Conservation (phyloP, 2,329 filamentous ascomycete species). For the Neofusicoccum parvum region DNA sequence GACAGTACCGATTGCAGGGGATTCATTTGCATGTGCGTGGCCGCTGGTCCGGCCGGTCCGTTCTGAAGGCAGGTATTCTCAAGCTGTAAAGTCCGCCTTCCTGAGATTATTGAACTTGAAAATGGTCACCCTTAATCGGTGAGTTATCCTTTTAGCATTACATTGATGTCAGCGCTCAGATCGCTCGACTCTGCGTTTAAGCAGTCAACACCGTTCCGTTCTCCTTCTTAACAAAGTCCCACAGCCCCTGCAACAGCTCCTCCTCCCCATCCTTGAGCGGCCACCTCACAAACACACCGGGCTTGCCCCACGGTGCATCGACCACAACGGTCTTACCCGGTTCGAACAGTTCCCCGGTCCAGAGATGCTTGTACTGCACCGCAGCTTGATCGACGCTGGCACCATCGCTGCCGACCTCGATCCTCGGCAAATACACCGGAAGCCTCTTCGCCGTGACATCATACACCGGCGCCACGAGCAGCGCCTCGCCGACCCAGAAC, state of each 20-base stretch:
- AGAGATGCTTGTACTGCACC: constrained; percentile 29
- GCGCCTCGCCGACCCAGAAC: constrained; percentile 31
- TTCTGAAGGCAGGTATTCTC: neutral
- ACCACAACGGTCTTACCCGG: constrained; percentile 29
- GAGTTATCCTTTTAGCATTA: no score
- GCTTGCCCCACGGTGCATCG: constrained; percentile 31
- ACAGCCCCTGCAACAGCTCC: constrained; percentile 28
- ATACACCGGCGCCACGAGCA: constrained; percentile 34
- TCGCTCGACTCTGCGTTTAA: neutral
- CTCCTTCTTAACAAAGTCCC: constrained; percentile 32
- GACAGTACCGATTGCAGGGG: neutral
- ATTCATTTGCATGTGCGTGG: neutral
- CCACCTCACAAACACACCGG: constrained; percentile 30
- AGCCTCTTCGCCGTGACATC: constrained; percentile 28
- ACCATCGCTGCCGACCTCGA: constrained; percentile 18
- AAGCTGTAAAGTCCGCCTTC: neutral
- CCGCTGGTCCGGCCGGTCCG: neutral
- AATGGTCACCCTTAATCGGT: no score
- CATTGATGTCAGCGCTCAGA: neutral
- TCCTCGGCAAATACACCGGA: constrained; percentile 29
- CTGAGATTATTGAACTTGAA: no score
- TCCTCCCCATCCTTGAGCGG: constrained; percentile 27
- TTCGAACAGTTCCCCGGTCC: constrained; percentile 28
- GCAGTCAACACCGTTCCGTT: constrained; percentile 23
- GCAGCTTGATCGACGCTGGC: neutral